phyloP scores from a whole-genome alignment of 306 rosid genomes.

The Myrica gale region DNA sequence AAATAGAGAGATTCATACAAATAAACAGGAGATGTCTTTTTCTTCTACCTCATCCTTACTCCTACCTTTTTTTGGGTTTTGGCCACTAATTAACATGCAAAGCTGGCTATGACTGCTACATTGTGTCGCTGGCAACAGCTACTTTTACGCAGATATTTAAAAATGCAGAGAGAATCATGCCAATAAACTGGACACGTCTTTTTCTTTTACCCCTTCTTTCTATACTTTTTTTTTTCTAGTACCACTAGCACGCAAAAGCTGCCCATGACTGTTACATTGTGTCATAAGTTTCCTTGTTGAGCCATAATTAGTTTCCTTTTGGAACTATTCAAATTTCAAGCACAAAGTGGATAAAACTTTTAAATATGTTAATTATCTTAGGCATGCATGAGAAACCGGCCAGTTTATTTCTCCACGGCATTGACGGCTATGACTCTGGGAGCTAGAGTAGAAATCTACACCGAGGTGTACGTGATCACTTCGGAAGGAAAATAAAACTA shows the following conservation, averaged over 20 bases:
- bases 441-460: too few species aligned
- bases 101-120: too few species aligned
- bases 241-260: background rate
- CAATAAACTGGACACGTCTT: background rate
- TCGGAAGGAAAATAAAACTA: too few species aligned
- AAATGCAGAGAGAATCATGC: background rate
- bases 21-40: too few species aligned
- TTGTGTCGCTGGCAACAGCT: too few species aligned
- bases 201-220: background rate
- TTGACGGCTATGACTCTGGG: background rate
- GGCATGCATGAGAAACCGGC: conserved; percentile 17
- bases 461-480: too few species aligned
- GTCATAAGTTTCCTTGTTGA: background rate
- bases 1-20: too few species aligned
- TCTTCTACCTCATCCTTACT: too few species aligned
- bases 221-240: background rate
- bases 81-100: too few species aligned
- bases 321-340: background rate
- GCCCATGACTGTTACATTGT: background rate
- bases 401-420: conserved; percentile 13
- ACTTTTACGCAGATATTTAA: background rate
- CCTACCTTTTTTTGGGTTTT: too few species aligned
- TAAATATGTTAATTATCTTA: background rate
- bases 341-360: background rate
- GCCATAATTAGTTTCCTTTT: background rate